Base-by-base conservation (phyloP, 1,139 yeast genomes). In the Chernovozyma sophiae-reginae region DNA sequence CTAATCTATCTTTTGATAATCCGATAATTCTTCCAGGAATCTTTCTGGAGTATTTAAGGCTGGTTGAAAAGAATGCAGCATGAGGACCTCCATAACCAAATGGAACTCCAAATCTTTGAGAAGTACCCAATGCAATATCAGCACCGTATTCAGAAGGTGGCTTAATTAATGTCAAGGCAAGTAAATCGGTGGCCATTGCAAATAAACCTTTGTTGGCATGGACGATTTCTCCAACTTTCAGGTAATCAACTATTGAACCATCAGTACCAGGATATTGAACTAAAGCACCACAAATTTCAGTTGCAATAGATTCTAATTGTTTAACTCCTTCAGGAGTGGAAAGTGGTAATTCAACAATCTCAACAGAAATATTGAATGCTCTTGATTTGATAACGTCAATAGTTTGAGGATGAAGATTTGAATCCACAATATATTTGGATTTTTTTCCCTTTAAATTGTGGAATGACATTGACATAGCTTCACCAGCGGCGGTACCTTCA, bases 81-180 rank as follows among this genome's bases (percentile, higher is more conserved):
- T 92, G 98, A 4, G 98, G 98, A 25, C 98, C 98, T 55, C 98
- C 98, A 55, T 81, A 92, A 12, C 97, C 98, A 65, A 90, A 78
- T 40, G 98, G 97, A 32, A 92, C 97, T 53, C 98, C 98, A 51
- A 92, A 87, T 61, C 98, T 76, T 70, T 92, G 98, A 4, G 97
- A 77, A 15, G 89, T 81, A 39, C 98, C 98, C 40, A 92, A 71
- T 2, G 86, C 96, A 41, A 92, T 85, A 58, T 92, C 98, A 33
- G 97, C 97, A 37, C 90, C 90, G 53, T 85, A 86, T 32, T 75
- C 74, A 25, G 84, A 72, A 10, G 98, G 98, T 23, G 97, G 84
- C 52, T 82, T 81, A 43, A 92, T 64, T 35, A 92, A 62, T 2
- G 96, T 86, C 52, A 92, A 73, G 1, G 97, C 97, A 54, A 92